Base-by-base conservation (phyloP, 2,329 filamentous ascomycete genomes). In the Huntiella omanensis region DNA sequence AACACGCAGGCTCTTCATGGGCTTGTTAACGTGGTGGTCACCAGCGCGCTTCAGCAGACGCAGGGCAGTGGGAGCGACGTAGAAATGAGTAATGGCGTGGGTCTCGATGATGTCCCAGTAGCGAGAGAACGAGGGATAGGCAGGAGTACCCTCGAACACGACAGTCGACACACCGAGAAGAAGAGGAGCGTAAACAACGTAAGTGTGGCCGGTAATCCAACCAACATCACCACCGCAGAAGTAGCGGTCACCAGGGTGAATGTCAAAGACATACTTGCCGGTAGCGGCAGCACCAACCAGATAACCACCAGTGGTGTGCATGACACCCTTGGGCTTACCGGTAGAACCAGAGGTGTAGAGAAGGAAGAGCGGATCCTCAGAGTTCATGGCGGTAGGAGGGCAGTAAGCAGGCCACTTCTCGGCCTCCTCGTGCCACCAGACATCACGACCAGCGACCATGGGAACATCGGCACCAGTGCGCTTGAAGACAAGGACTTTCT, bases 71-170 rank as follows among this genome's bases (percentile, higher is more conserved):
- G 91, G 91, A 1, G 91, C 91, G 51, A 96, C 91, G 61, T 98
- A 98, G 69, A 98, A 98, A 57, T 98, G 91, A 15, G 87, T 95
- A 54, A 98, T 83, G 53, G 83, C 73, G 68, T 98, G 82, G 70
- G 92, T 85, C 56, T 87, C 84, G 61, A 96, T 88, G 45, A 96
- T 91, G 54, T 96, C 87, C 91, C 91, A 98, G 70, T 98, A 98
- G 55, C 91, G 77, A 48, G 88, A 95, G 69, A 95, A 98, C 69
- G 92, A 81, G 56, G 91, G 91, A 62, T 96, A 96, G 43, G 88
- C 88, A 0, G 91, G 91, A 2, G 91, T 98, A 55, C 91, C 92
- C 67, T 98, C 91, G 55, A 96, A 98, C 28, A 98, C 88, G 13
- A 98, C 85, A 0, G 88, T 96, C 7, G 88, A 77, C 51, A 94